Evolutionary conservation across 257 asterid species (phyloP).

Genomic region (Solanum virginianum): DNA sequence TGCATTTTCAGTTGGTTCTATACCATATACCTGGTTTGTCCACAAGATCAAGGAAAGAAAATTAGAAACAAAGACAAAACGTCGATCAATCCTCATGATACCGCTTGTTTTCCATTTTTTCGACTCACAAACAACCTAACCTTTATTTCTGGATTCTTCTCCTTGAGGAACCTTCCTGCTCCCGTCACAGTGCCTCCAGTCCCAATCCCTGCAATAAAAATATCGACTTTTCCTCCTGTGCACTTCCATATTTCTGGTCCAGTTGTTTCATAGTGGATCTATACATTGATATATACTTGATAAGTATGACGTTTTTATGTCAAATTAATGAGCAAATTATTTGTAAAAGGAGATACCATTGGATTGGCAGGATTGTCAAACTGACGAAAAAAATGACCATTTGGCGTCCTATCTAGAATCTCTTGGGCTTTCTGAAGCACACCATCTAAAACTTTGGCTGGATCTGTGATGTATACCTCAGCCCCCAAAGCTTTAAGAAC

Average conservation of each 20-base stretch:
- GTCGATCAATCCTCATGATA: neutral
- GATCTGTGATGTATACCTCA: conserved; percentile 21
- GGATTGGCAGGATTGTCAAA: conserved; percentile 41
- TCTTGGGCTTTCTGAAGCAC: conserved; percentile 20
- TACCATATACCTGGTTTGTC: conserved; percentile 21
- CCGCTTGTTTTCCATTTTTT: neutral
- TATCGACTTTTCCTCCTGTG: conserved; percentile 25
- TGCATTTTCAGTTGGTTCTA: conserved; percentile 41
- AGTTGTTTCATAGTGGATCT: conserved; percentile 43
- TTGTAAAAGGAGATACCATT: conserved; percentile 5
- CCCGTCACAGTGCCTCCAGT: conserved; percentile 47
- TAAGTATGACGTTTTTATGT: neutral
- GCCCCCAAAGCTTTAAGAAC: conserved; percentile 34
- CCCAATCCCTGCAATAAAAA: conserved; percentile 33
- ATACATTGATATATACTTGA: neutral
- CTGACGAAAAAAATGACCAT: conserved; percentile 21
- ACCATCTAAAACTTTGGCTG: conserved; percentile 22
- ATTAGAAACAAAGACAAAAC: neutral
- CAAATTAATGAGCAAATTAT: neutral
- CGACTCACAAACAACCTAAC: neutral
- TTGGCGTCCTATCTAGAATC: conserved; percentile 20
- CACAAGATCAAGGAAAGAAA: neutral
- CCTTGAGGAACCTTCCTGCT: conserved; percentile 39
- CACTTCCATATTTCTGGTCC: conserved; percentile 41
- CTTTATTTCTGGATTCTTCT: conserved; percentile 29